Conservation (phyloP, 495 filamentous ascomycete genomes). For the Clohesyomyces aquaticus region DNA sequence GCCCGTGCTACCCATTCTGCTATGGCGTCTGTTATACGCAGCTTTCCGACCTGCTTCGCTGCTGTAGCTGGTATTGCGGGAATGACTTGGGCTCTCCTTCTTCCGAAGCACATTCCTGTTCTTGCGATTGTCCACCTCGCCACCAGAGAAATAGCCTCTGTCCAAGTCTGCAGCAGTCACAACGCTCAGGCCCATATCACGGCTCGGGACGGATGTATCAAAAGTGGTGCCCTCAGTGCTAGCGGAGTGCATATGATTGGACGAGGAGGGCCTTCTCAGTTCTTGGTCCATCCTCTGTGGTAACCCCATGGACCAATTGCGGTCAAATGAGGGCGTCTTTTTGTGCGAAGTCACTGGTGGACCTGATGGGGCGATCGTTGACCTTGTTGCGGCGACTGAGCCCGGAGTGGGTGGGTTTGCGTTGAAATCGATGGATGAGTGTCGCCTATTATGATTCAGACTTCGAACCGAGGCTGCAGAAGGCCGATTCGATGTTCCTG, state of each 20-base stretch:
- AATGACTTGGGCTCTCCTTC: slow-evolving; percentile 55
- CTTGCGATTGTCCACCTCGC: slow-evolving; percentile 73
- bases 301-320: slow-evolving; percentile 79
- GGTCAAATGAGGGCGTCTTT: slow-evolving; percentile 87
- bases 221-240: slow-evolving; percentile 40
- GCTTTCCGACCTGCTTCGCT: slow-evolving; percentile 32
- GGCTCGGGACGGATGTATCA: slow-evolving; percentile 12
- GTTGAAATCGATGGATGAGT: slow-evolving; percentile 79
- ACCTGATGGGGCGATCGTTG: slow-evolving; percentile 25
- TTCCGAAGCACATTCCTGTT: slow-evolving; percentile 80
- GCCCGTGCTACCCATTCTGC: slow-evolving; percentile 41
- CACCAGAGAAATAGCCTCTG: slow-evolving; percentile 91
- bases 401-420: slow-evolving; percentile 31
- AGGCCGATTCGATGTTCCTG: slow-evolving; percentile 46
- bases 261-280: slow-evolving; percentile 29
- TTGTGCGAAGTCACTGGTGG: slow-evolving; percentile 56
- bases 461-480: slow-evolving; percentile 86
- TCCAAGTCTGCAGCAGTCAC: slow-evolving; percentile 64
- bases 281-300: slow-evolving; percentile 41
- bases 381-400: slow-evolving; percentile 16
- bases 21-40: slow-evolving; percentile 36
- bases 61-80: slow-evolving; percentile 41
- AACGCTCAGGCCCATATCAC: slow-evolving; percentile 34
- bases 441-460: slow-evolving; percentile 81
- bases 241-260: slow-evolving; percentile 43